Conservation (phyloP, 805 yeast species). For the Wickerhamiella cacticola region DNA sequence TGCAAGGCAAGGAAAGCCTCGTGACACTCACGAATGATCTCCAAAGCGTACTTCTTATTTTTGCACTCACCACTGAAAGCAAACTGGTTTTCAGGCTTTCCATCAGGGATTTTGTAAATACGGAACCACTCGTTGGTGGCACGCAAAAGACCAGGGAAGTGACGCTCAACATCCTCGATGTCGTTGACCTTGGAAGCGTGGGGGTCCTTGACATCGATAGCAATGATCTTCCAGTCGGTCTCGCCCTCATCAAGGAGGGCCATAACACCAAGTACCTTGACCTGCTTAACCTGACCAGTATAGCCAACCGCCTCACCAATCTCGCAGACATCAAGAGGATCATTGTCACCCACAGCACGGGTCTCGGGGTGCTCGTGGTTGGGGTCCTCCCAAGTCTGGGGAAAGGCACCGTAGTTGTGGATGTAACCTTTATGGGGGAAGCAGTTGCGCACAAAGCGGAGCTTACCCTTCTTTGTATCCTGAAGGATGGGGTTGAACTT, state of each 20-base stretch:
- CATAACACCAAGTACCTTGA: constrained; percentile 86
- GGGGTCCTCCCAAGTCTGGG: constrained; percentile 99
- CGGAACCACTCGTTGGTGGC: constrained; percentile 98
- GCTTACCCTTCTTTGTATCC: constrained; percentile 94
- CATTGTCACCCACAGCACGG: constrained; percentile 71
- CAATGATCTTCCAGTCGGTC: constrained; percentile 94
- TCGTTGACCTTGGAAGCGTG: constrained; percentile 77
- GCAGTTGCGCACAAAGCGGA: constrained; percentile 91
- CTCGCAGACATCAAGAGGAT: constrained; percentile 90
- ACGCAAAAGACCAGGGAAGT: constrained; percentile 85
- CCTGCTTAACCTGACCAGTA: constrained; percentile 69
- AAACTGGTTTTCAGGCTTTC: constrained; percentile 91
- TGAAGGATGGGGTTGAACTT: constrained; percentile 87
- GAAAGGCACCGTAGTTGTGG: constrained; percentile 97
- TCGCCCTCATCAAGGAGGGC: constrained; percentile 96
- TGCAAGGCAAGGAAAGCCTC: constrained; percentile 75
- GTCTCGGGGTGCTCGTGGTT: constrained; percentile 37
- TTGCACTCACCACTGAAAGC: constrained; percentile 94
- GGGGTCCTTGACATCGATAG: constrained; percentile 77
- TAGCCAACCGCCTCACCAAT: constrained; percentile 52
- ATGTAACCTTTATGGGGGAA: constrained; percentile 99
- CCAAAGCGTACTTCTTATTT: constrained; percentile 74
- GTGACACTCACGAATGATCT: constrained; percentile 67
- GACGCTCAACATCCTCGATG: constrained; percentile 78
- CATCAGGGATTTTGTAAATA: constrained; percentile 95